Evolutionary conservation across 345 rosid species (phyloP), one percentile per base, ranked within the genome.

Genomic region (Draba incana): DNA sequence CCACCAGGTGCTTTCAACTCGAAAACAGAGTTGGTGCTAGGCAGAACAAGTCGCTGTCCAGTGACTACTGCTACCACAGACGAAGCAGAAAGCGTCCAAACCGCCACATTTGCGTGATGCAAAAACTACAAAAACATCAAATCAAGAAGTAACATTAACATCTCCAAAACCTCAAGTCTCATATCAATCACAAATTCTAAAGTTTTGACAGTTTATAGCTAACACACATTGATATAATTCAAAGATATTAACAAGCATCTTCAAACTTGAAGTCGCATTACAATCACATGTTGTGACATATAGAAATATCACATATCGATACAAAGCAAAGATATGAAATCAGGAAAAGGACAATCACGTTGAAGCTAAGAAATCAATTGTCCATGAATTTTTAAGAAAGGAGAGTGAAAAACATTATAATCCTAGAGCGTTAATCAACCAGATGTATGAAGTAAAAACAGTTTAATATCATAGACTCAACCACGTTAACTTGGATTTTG

Each of bases 21-120:
- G 16, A 0, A 78, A 1, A 86, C 68, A 59, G 98, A 91, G 62
- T 68, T 81, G 15, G 33, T 27, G 70, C 98, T 28, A 94, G 8
- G 98, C 99, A 94, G 69, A 94, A 91, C 75, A 89, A 80, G 75
- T 89, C 90, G 68, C 97, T 94, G 20, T 45, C 99, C 99, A 3
- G 97, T 91, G 76, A 91, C 99, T 41, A 89, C 61, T 24, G 99
- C 96, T 55, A 91, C 97, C 59, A 91, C 51, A 78, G 74, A 94
- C 49, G 85, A 84, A 48, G 77, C 59, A 69, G 81, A 62, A 5
- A 96, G 98, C 35, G 82, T 86, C 73, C 99, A 98, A 23, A 94
- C 75, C 0, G 90, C 70, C 31, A 94, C 89, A 71, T 91, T 84
- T 4, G 90, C 97, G 63, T 89, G 91, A 81, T 91, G 84, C 67